Evolutionary conservation across 768 basidiomycete genomes (phyloP), one percentile per base, ranked within the genome.

Genomic region (Postia placenta): DNA sequence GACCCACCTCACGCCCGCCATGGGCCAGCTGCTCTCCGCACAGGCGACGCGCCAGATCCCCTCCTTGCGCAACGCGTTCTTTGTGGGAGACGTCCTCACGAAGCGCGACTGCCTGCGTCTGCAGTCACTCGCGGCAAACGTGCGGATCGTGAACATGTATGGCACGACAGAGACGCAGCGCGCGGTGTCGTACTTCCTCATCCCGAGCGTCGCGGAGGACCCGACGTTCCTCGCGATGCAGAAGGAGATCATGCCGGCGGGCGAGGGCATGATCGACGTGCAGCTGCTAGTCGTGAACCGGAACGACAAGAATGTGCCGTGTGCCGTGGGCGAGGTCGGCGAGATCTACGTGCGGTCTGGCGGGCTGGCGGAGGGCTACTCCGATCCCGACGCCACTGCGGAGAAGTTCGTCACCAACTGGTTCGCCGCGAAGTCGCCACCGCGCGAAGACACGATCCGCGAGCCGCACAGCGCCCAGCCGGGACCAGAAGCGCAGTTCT

Each of bases 81-180:
- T 99, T 64, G 96, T 99, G 39, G 96, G 96, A n/a, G 96, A 99
- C 63, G 83, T 98, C 37, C 82, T 99, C 48, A 98, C 96, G 52
- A 99, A 98, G 68, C 88, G 96, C 38, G 96, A 99, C 66, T 98
- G 95, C 60, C 80, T 87, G 36, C 88, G 96, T 28, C 77, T 99
- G 2, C 96, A 99, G 65, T 76, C 88, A 2, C 83, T 99, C 42
- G 96, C 95, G 2, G 72, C 81, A 11, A 96, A 98, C 58, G 92
- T 94, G 12, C 75, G 83, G 27, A 97, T 99, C 63, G 85, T 98
- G 67, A 99, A 99, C 74, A 99, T 99, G 96, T 99, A 97, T 66
- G 96, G 96, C 14, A 98, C 96, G 5, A 99, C 96, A 19, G 96
- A 99, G 69, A 98, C 96, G 6, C 96, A 99, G 65, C 89, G 96